Base-by-base conservation (phyloP, 73 alveolate species). In the Paraurostyla sp. region DNA sequence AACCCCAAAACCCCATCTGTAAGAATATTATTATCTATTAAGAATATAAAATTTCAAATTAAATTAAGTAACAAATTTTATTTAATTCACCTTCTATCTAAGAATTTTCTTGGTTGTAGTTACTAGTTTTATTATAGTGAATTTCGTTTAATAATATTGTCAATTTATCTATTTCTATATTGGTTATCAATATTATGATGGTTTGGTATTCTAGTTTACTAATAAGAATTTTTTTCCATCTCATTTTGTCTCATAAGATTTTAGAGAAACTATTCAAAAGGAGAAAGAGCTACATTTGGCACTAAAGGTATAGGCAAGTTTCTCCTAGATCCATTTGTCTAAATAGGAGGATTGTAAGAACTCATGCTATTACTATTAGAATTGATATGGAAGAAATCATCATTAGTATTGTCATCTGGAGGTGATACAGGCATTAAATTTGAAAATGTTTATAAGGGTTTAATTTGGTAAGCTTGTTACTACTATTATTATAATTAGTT, bases 181-280 rank as follows among this genome's bases (percentile, higher is more conserved):
- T n/a, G 56, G 33, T 32, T 73, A 3, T 73, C 87, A 2, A 33
- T 1, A 27, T 51, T 68, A 11, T 48, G 50, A 45, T 73, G 32
- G 43, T 18, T 27, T 52, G 13, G n/a, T 54, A 16, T 51, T 78
- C 52, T 30, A 25, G 22, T 38, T 52, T 54, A 20, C 11, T 78
- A 35, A 23, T 36, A 20, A 4, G 63, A 52, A 11, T 23, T 0
- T 36, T 51, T 78, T 78, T 78, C 89, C 22, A 51, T 13, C 40
- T 78, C 89, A 38, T 78, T 78, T 78, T 78, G 41, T 20, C 59
- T 50, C 89, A 78, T 78, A 51, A 78, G 62, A 40, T 54, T 78
- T 36, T 49, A 27, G 0, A 78, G 23, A 36, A 78, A 78, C 45
- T 78, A 35, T 52, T 78, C 89, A 51, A 78, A 78, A 22, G 89